Conservation (phyloP, 1,284 basidiomycete genomes). For the Irpex lacteus region DNA sequence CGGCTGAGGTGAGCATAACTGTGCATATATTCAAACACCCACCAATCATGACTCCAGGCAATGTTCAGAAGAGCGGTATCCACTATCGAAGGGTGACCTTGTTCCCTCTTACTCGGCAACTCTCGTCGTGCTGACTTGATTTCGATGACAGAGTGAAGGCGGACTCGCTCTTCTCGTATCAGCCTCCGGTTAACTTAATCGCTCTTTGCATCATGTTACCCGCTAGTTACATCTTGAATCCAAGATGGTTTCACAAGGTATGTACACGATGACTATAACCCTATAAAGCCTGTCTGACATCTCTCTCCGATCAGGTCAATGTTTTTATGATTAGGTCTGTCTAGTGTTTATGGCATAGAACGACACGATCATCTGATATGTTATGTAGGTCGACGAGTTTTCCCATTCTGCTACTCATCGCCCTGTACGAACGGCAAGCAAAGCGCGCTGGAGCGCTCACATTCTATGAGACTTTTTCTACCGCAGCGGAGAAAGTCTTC, state of each 20-base stretch:
- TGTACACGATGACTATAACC: conserved; percentile 4
- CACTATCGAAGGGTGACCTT: conserved; percentile 79
- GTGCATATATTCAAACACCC: conserved; percentile 1
- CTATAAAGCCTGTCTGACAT: conserved; percentile 5
- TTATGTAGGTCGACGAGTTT: conserved; percentile 71
- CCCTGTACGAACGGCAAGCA: conserved; percentile 81
- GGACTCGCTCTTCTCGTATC: conserved; percentile 91
- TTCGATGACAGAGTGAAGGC: conserved; percentile 63
- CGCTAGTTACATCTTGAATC: conserved; percentile 72
- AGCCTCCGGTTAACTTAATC: conserved; percentile 85
- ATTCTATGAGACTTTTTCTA: conserved; percentile 70
- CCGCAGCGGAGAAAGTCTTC: conserved; percentile 63
- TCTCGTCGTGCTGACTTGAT: conserved; percentile 23
- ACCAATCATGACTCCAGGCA: conserved; percentile 44
- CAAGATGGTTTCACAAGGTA: conserved; percentile 86
- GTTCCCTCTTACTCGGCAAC: background rate
- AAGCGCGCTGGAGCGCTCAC: conserved; percentile 59
- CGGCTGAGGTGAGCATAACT: conserved; percentile 65
- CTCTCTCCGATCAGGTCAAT: conserved; percentile 57
- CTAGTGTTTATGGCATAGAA: conserved; percentile 16
- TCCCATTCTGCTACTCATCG: conserved; percentile 80
- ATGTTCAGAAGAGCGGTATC: conserved; percentile 92
- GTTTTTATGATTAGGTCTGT: conserved; percentile 76
- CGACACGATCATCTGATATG: background rate
- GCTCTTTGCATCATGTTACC: conserved; percentile 84